Base-by-base conservation (phyloP, 148 eudicot genomes). In the Salicornia ramosissima region DNA sequence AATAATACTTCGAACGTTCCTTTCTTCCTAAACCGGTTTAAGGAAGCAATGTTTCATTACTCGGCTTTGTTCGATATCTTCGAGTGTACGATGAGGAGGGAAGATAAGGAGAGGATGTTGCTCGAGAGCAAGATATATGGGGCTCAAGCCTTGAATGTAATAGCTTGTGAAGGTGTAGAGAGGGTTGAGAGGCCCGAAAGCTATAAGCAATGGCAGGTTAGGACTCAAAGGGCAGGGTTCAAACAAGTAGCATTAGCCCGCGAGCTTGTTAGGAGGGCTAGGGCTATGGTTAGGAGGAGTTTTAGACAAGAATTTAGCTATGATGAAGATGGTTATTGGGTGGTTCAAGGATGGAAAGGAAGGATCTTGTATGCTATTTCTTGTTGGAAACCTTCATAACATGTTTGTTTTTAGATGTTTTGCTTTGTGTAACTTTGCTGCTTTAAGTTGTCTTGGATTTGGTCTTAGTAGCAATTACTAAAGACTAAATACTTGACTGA, bases 331-430 rank as follows among this genome's bases (percentile, higher is more conserved):
- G 75, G 78, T 10, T 57, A 54, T 40, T 86, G 88, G 90, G 82
- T 86, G 61, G 78, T 86, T 74, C 86, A 80, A 52, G 90, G 90
- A 1, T 86, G 90, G 90, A 84, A 86, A 72, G 90, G 90, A 1
- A 81, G 85, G 63, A 78, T 76, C 54, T 51, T 85, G 55, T 76
- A 62, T 71, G 86, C 84, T 7, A 62, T 80, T 47, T 85, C 88
- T 40, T 80, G 82, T 40, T 85, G 88, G 88, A 76, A 78, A 76
- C 81, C 86, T 45, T 1, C 51, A 25, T 51, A 47, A 56, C 10
- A 73, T 14, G 24, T 8, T 46, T 39, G 7, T 25, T 19, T 47
- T 70, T 14, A 18, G 4, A 19, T 40, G 9, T 42, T 55, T 21
- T 16, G 34, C 0, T 11, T 39, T 42, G 2, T 11, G 18, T 6